These are phyloP conservation scores for Ilyonectria mors-panacis DNA, from an alignment of 2,329 filamentous ascomycete species.

Conservation along the genomic window DNA sequence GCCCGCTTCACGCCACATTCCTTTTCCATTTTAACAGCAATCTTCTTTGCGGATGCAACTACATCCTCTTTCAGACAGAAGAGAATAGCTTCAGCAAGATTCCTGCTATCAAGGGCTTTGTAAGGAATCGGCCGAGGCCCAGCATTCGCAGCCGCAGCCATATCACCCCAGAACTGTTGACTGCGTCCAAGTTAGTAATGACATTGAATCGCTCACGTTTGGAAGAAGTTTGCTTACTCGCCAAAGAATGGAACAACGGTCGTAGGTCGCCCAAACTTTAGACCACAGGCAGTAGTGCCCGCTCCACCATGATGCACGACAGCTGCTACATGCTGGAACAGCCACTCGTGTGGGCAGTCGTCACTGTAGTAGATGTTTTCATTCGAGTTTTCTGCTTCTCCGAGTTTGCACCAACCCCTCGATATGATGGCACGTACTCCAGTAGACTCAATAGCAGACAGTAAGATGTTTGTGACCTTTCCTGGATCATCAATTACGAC, in stretches of 20 bases:
- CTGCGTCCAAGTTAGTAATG: not conserved
- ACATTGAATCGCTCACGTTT: rapidly evolving
- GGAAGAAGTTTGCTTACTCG: constrained; percentile 26
- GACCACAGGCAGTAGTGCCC: constrained; percentile 79
- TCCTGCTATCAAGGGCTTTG: constrained; percentile 11
- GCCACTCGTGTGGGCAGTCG: constrained; percentile 81
- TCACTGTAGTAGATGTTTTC: constrained; percentile 77
- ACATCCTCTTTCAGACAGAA: constrained; percentile 25
- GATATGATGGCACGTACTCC: constrained; percentile 78
- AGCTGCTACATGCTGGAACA: constrained; percentile 75
- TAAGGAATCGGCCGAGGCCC: constrained; percentile 32
- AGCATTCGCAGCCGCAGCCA: constrained; percentile 28
- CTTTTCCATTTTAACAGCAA: constrained; percentile 27
- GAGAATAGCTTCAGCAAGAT: constrained; percentile 10
- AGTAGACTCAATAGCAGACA: constrained; percentile 73
- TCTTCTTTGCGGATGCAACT: not conserved
- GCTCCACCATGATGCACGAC: constrained; percentile 82
- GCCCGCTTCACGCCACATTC: constrained; percentile 36
- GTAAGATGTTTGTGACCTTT: constrained; percentile 75
- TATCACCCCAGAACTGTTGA: constrained; percentile 40
- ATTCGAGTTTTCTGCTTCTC: constrained; percentile 59
- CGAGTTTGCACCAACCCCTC: constrained; percentile 80
- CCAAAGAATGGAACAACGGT: constrained; percentile 84
- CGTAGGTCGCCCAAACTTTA: constrained; percentile 77
- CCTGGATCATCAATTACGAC: constrained; percentile 81